phyloP scores from a whole-genome alignment of 495 filamentous ascomycete genomes.

The Letharia columbiana region DNA sequence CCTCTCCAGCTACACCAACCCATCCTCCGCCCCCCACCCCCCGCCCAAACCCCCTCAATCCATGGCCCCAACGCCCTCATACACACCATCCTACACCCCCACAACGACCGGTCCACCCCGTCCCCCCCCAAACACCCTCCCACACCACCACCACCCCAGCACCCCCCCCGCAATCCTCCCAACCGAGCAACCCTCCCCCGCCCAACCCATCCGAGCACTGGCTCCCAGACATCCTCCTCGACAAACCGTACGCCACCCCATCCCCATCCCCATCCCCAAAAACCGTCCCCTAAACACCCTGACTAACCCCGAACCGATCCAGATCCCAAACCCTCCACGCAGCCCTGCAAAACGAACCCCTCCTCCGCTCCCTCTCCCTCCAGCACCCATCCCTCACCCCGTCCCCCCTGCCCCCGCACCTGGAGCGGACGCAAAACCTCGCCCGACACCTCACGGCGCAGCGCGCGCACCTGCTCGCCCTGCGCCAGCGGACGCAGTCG shows the following conservation, averaged over 20 bases:
- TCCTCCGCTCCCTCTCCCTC: constrained; percentile 55
- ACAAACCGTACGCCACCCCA: constrained; percentile 60
- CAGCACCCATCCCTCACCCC: constrained; percentile 49
- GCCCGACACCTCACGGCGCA: constrained; percentile 59
- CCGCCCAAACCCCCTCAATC: constrained; percentile 24
- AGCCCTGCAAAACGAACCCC: constrained; percentile 50
- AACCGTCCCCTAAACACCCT: no score
- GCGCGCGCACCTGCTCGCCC: constrained; percentile 48
- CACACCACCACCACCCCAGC: background rate
- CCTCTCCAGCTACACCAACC: constrained; percentile 5
- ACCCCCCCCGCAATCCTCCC: background rate
- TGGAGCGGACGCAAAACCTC: constrained; percentile 47
- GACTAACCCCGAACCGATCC: no score
- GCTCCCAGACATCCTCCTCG: constrained; percentile 60
- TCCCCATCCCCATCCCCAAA: constrained; percentile 44
- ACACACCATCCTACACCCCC: constrained; percentile 10
- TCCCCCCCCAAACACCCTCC: constrained; percentile 10
- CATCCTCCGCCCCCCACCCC: constrained; percentile 6
- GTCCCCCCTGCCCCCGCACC: constrained; percentile 52
- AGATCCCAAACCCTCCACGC: constrained; percentile 27
- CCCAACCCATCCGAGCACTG: constrained; percentile 35
- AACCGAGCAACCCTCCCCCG: constrained; percentile 15
- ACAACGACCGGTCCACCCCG: constrained; percentile 8
- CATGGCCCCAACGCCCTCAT: background rate
- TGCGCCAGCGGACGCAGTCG: constrained; percentile 61